A percentile compares a stretch with the other conserved stretches of the same genome.
phyloP scores from a whole-genome alignment of 1,139 yeast species.

The Pichia sp. region DNA sequence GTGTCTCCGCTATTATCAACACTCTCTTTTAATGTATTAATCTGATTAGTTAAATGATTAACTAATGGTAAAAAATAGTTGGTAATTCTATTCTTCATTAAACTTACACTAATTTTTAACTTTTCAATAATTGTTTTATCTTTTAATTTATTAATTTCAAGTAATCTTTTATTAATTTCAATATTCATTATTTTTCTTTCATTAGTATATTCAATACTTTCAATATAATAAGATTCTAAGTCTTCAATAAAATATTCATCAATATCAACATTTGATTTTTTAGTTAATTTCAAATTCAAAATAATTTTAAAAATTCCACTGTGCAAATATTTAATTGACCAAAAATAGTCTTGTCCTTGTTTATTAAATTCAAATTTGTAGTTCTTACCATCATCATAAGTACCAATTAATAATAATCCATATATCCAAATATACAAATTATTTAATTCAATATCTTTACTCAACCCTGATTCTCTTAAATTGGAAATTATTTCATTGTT shows the following conservation, averaged over 20 bases:
- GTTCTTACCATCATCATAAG: conserved; percentile 3
- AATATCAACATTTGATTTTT: conserved; percentile 1
- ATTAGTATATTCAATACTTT: neutral
- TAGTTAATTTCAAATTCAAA: neutral
- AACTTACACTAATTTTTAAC: conserved; percentile 1
- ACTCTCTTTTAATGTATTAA: neutral
- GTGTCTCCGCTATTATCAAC: neutral
- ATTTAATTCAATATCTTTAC: neutral
- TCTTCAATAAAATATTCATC: conserved; percentile 13
- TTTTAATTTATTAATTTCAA: conserved; percentile 3
- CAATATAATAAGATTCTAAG: conserved; percentile 1
- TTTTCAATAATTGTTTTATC: conserved; percentile 1
- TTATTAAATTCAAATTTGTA: conserved; percentile 4
- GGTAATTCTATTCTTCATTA: conserved; percentile 5
- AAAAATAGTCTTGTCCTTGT: neutral
- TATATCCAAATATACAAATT: conserved; percentile 4
- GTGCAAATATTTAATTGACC: conserved; percentile 4
- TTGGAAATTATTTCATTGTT: neutral
- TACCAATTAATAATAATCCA: conserved; percentile 7
- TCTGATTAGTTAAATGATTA: conserved; percentile 5
- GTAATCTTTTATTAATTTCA: neutral
- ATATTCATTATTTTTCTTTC: conserved; percentile 1
- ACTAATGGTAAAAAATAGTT: conserved; percentile 9
- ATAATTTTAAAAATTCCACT: conserved; percentile 6
- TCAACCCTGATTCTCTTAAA: neutral